Base-by-base conservation (phyloP, 2,329 filamentous ascomycete species). In the Exophiala bonariae region DNA sequence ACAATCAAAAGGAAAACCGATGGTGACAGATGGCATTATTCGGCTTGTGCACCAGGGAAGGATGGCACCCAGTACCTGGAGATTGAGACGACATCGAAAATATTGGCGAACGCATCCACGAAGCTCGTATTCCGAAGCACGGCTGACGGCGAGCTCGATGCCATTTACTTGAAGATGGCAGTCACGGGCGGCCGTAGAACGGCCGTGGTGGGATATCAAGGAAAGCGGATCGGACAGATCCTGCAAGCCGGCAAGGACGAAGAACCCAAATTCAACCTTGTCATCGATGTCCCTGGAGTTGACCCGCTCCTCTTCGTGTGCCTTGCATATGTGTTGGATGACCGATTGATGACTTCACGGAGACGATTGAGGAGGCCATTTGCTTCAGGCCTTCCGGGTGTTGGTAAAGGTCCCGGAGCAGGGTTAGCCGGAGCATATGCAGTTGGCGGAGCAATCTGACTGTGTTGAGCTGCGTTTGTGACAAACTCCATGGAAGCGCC, bases 11-110 rank as follows among this genome's bases (percentile, higher is more conserved):
- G 35, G 8, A 37, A 37, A 20, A 16, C 16, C 10, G 19, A 37
- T n/a, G 35, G 35, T n/a, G 35, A 37, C 18, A 9, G 19, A 19
- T 37, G 35, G 35, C 6, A 18, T 4, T 37, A 37, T 17, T 18
- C 35, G 14, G 32, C n/a, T 5, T 6, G 6, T n/a, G 5, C n/a
- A 14, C n/a, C n/a, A 14, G 35, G 17, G 11, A 22, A 37, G 11
- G 18, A 22, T 19, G 35, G 35, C 18, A 17, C 20, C 8, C 16
- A 20, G 18, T 19, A 18, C 8, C 18, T 37, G 4, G 35, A 37
- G 19, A 37, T 37, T 17, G 35, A 18, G 16, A 37, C 35, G 4
- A 37, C 35, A 13, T 37, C 35, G 35, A 37, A 37, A 20, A 37
- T 37, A 8, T 17, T 37, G 8, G 8, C 14, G 4, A 8, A 37